These are phyloP conservation scores for Suhomyces emberorum DNA, from an alignment of 805 yeast species.

Conservation along the genomic window DNA sequence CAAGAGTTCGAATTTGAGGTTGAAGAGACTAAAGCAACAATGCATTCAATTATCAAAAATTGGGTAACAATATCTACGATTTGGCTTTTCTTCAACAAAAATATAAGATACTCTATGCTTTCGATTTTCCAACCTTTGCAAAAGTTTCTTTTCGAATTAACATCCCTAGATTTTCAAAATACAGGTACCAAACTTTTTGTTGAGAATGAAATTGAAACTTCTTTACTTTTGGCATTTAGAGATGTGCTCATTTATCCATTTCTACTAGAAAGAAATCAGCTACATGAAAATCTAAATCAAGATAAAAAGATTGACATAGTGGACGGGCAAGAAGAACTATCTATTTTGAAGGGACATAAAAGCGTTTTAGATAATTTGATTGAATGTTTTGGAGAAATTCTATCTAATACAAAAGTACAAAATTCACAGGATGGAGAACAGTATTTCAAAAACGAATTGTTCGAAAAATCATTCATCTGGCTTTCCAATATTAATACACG, in stretches of 20 bases:
- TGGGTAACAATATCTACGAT: slow-evolving; percentile 21
- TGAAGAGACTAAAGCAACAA: too few species aligned
- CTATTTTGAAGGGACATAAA: background rate
- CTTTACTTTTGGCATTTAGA: slow-evolving; percentile 25
- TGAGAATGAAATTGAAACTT: slow-evolving; percentile 25
- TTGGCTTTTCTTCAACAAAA: slow-evolving; percentile 30
- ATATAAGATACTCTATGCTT: slow-evolving; percentile 21
- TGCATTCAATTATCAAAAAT: slow-evolving; percentile 4
- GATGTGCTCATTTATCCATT: slow-evolving; percentile 26
- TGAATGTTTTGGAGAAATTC: slow-evolving; percentile 20
- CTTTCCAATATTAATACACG: slow-evolving; percentile 7
- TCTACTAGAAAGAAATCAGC: slow-evolving; percentile 15
- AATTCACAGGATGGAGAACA: slow-evolving; percentile 21
- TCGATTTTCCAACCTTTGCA: slow-evolving; percentile 27
- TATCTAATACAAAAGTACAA: slow-evolving; percentile 13
- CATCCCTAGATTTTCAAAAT: slow-evolving; percentile 6
- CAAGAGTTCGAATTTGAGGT: slow-evolving; percentile 21
- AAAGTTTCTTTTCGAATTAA: slow-evolving; percentile 14
- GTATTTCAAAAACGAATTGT: slow-evolving; percentile 14
- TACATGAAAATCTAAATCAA: background rate
- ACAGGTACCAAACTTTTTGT: slow-evolving; percentile 2
- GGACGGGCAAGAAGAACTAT: background rate
- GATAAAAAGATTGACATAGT: background rate
- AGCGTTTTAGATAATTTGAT: slow-evolving; percentile 11
- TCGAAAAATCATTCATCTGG: slow-evolving; percentile 22